Evolutionary conservation across 345 rosid genomes (phyloP).

Genomic region (Brassica rapa): DNA sequence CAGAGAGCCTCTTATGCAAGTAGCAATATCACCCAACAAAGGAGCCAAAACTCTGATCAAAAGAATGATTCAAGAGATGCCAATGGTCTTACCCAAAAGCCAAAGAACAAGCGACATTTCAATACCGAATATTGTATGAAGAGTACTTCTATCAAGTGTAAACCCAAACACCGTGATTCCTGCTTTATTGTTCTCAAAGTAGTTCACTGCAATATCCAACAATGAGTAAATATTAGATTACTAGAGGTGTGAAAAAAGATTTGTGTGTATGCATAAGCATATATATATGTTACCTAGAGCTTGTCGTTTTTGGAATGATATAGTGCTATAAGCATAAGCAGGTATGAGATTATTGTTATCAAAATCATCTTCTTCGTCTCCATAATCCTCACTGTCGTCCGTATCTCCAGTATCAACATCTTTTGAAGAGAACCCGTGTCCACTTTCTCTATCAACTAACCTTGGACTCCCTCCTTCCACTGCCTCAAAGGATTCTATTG

Average conservation of each 20-base stretch:
- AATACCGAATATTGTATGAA: conserved; percentile 81
- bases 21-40: conserved; percentile 23
- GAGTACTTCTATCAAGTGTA: conserved; percentile 72
- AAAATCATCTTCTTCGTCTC: conserved; percentile 87
- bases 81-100: conserved; percentile 88
- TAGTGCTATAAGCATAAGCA: conserved; percentile 67
- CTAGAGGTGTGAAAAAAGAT: not conserved
- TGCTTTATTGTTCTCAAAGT: conserved; percentile 88
- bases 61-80: conserved; percentile 51
- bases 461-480: conserved; percentile 74
- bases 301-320: conserved; percentile 87
- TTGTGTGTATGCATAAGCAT: not conserved
- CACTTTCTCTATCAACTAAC: conserved; percentile 27
- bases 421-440: conserved; percentile 23
- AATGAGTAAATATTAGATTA: not conserved
- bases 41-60: conserved; percentile 23
- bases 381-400: conserved; percentile 55
- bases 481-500: conserved; percentile 65
- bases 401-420: conserved; percentile 54
- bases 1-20: not conserved
- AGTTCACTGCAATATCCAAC: conserved; percentile 58
- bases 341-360: conserved; percentile 73
- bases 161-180: conserved; percentile 90
- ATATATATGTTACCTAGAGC: conserved; percentile 65
- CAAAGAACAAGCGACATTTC: conserved; percentile 88